phyloP scores from a whole-genome alignment of 345 rosid genomes.

The Corymbia maculata region DNA sequence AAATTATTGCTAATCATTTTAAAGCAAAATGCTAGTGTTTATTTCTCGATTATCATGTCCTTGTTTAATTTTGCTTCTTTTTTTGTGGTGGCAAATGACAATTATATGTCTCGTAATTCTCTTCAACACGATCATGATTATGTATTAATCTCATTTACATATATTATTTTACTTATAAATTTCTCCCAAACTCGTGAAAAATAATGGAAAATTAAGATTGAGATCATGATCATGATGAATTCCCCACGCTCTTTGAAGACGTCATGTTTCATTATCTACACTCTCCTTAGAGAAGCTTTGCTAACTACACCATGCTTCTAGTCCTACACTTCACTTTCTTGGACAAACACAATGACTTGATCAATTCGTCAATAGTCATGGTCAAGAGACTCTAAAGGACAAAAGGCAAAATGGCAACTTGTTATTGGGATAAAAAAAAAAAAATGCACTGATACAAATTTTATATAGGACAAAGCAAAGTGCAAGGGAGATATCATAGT shows the following conservation, averaged over 20 bases:
- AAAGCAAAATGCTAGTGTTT: fast-evolving
- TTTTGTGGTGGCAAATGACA: fast-evolving
- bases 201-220: no score
- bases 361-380: not conserved
- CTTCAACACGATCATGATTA: fast-evolving
- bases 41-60: fast-evolving
- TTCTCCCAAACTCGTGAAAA: no score
- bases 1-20: not conserved
- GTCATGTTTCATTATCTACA: not conserved
- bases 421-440: fast-evolving
- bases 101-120: not conserved
- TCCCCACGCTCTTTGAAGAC: fast-evolving
- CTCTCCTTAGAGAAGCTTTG: fast-evolving
- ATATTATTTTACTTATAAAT: no score
- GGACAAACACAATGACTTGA: fast-evolving
- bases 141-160: fast-evolving
- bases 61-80: fast-evolving
- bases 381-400: fast-evolving
- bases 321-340: fast-evolving
- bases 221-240: not conserved
- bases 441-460: fast-evolving
- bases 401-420: not conserved
- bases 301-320: fast-evolving
- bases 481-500: fast-evolving
- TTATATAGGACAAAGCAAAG: not conserved